phyloP scores from a whole-genome alignment of 1,139 yeast genomes.

The Scheffersomyces illinoinensis region DNA sequence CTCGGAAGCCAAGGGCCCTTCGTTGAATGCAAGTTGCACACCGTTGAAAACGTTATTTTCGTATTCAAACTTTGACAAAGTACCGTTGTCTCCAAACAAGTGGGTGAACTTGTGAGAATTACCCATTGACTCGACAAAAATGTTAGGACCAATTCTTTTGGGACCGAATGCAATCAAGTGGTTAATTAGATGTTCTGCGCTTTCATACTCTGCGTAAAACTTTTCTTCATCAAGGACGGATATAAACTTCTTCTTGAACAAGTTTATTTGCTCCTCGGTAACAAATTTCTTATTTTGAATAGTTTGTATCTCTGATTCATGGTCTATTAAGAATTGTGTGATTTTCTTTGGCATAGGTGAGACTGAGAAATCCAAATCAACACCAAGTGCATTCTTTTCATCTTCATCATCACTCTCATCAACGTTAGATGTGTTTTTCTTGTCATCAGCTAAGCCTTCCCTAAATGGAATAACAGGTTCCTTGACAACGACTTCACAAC shows the following conservation, averaged over 20 bases:
- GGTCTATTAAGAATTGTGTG: constrained; percentile 49
- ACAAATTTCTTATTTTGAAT: constrained; percentile 16
- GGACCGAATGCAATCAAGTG: constrained; percentile 76
- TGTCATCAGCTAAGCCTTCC: constrained; percentile 65
- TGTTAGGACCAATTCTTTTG: constrained; percentile 72
- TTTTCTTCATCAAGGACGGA: constrained; percentile 27
- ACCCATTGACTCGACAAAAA: constrained; percentile 56
- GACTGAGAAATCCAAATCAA: constrained; percentile 52
- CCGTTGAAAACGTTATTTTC: constrained; percentile 78
- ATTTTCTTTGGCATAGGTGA: constrained; percentile 58
- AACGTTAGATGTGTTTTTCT: constrained; percentile 10
- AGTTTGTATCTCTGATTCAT: constrained; percentile 38
- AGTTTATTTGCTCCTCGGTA: constrained; percentile 13
- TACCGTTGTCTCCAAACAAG: constrained; percentile 17
- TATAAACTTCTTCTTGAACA: constrained; percentile 30
- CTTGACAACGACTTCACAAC: constrained; percentile 80
- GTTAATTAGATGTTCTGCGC: constrained; percentile 31
- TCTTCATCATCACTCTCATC: constrained; percentile 17
- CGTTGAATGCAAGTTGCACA: constrained; percentile 76
- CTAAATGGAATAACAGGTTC: constrained; percentile 95
- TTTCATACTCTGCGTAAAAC: constrained; percentile 18
- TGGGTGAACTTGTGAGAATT: constrained; percentile 33
- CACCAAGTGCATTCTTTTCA: constrained; percentile 42
- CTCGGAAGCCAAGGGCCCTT: constrained; percentile 89
- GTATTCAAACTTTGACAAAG: constrained; percentile 39